A percentile compares a stretch with the other conserved stretches of the same genome.
phyloP scores from a whole-genome alignment of 805 yeast genomes.

The Teunomyces barrocoloradensis region DNA sequence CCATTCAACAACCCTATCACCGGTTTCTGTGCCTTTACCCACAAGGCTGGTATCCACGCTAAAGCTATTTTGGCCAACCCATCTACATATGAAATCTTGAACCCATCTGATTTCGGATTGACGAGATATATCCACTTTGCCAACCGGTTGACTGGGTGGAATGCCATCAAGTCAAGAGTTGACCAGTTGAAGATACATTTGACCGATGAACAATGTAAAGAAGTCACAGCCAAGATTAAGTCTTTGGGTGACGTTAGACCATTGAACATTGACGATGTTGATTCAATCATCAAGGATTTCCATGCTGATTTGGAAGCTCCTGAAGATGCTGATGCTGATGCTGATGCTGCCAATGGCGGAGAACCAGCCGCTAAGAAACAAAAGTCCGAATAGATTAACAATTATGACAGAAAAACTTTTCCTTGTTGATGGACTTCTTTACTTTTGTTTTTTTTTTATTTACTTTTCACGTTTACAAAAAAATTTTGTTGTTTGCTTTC shows the following conservation, averaged over 20 bases:
- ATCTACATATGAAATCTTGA: slow-evolving; percentile 59
- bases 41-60: slow-evolving; percentile 64
- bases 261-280: slow-evolving; percentile 59
- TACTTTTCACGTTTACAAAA: neutral
- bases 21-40: slow-evolving; percentile 64
- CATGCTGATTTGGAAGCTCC: slow-evolving; percentile 44
- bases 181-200: slow-evolving; percentile 56
- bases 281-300: slow-evolving; percentile 55
- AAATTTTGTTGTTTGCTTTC: neutral
- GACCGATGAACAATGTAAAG: slow-evolving; percentile 57
- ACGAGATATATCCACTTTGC: slow-evolving; percentile 63
- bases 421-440: neutral
- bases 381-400: slow-evolving; percentile 19
- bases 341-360: slow-evolving; percentile 22
- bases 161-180: slow-evolving; percentile 59
- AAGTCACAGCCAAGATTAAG: slow-evolving; percentile 53
- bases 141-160: slow-evolving; percentile 62
- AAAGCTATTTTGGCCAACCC: slow-evolving; percentile 63
- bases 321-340: slow-evolving; percentile 18
- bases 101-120: slow-evolving; percentile 57
- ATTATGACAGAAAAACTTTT: neutral
- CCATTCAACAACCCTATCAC: slow-evolving; percentile 65
- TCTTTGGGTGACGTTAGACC: slow-evolving; percentile 59
- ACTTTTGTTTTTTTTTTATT: neutral
- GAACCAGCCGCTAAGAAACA: slow-evolving; percentile 41